Evolutionary conservation across 768 basidiomycete species (phyloP).

Genomic region (Cyathus striatus): DNA sequence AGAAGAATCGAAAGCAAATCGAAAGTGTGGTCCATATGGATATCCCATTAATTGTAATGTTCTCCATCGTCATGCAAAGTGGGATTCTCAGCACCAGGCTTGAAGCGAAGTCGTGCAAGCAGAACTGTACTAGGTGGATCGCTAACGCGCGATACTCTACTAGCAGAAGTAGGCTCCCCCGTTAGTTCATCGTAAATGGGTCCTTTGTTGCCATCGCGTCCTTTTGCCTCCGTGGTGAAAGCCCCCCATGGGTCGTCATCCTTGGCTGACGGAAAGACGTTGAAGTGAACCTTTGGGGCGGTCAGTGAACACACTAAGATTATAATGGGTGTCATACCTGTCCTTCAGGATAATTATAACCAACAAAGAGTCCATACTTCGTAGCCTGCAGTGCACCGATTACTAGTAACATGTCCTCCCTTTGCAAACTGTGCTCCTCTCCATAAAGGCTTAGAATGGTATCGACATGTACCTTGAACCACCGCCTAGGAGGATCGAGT

Average conservation of each 20-base stretch:
- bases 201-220: slow-evolving; percentile 23
- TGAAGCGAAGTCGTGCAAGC: slow-evolving; percentile 46
- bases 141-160: slow-evolving; percentile 34
- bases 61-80: slow-evolving; percentile 34
- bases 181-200: slow-evolving; percentile 29
- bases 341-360: slow-evolving; percentile 61
- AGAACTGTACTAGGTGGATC: slow-evolving; percentile 42
- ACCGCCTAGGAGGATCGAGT: slow-evolving; percentile 58
- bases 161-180: slow-evolving; percentile 19
- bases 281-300: slow-evolving; percentile 39
- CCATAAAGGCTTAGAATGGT: slow-evolving; percentile 58
- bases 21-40: too few species aligned
- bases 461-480: slow-evolving; percentile 71
- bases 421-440: slow-evolving; percentile 38
- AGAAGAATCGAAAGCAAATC: too few species aligned
- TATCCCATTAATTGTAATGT: too few species aligned
- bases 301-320: neutral
- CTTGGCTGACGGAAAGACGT: slow-evolving; percentile 38
- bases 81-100: slow-evolving; percentile 36
- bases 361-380: slow-evolving; percentile 73
- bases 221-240: slow-evolving; percentile 39
- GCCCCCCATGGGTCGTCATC: slow-evolving; percentile 52
- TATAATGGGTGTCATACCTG: slow-evolving; percentile 27
- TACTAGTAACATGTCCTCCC: slow-evolving; percentile 58
- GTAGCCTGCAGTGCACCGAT: slow-evolving; percentile 68